Evolutionary conservation across 2,329 filamentous ascomycete genomes (phyloP).

Genomic region (Neofusicoccum kwambonambiense): DNA sequence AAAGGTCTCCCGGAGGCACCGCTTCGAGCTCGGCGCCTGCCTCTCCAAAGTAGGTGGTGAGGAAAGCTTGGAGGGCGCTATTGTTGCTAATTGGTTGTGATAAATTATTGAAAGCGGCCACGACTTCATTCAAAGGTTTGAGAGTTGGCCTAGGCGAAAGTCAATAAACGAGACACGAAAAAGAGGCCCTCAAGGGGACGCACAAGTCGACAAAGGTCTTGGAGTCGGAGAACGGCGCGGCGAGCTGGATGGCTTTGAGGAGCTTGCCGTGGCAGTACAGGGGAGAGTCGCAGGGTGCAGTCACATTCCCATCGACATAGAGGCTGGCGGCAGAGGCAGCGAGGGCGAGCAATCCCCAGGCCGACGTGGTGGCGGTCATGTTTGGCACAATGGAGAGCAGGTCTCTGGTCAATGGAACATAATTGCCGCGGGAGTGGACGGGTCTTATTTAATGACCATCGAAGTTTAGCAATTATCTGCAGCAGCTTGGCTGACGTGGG

Average conservation of each 20-base stretch:
- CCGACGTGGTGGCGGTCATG: not conserved
- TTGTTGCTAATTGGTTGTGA: slow-evolving; percentile 63
- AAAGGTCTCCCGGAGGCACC: slow-evolving; percentile 52
- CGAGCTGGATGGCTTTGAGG: slow-evolving; percentile 61
- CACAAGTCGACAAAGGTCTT: slow-evolving; percentile 66
- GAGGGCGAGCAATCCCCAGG: not conserved
- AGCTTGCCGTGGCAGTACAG: slow-evolving; percentile 68
- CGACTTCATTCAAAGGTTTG: slow-evolving; percentile 58
- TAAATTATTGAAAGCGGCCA: slow-evolving; percentile 60
- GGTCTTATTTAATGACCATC: not conserved
- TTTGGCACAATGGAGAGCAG: not conserved
- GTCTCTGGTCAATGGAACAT: not conserved
- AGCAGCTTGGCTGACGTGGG: slow-evolving; percentile 6
- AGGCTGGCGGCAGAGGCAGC: slow-evolving; percentile 38
- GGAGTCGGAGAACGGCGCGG: slow-evolving; percentile 63
- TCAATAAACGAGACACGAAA: not conserved
- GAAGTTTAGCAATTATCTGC: not conserved
- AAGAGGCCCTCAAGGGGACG: not conserved
- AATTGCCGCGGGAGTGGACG: too few relatives aligned
- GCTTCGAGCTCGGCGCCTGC: slow-evolving; percentile 63
- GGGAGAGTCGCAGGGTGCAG: slow-evolving; percentile 65
- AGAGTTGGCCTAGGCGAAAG: slow-evolving; percentile 55
- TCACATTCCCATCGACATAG: slow-evolving; percentile 60
- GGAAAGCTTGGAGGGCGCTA: slow-evolving; percentile 60
- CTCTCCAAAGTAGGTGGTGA: slow-evolving; percentile 62